Percentiles rank a stretch among this genome's conserved stretches.
Conservation (phyloP, 768 basidiomycete genomes). For the Holtermanniella nyarrowii region DNA sequence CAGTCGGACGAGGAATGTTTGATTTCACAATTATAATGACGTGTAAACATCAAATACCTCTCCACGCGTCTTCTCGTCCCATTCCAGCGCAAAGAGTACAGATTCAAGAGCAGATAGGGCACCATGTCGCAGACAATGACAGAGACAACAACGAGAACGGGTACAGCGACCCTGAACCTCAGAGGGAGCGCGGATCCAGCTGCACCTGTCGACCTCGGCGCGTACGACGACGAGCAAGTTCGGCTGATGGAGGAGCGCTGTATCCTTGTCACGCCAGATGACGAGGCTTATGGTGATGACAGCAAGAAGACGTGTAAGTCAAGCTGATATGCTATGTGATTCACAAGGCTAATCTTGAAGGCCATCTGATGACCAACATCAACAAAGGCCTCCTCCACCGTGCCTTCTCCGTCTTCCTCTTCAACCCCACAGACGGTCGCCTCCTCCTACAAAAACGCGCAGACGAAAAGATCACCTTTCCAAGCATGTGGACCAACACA, state of each 20-base stretch:
- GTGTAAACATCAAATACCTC: no score
- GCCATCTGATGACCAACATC: conserved; percentile 96
- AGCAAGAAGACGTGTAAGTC: conserved; percentile 93
- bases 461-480: conserved; percentile 98
- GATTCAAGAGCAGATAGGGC: no score
- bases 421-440: conserved; percentile 85
- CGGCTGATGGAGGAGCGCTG: conserved; percentile 81
- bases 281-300: conserved; percentile 43
- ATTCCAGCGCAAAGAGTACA: no score
- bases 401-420: conserved; percentile 95
- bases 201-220: conserved; percentile 54
- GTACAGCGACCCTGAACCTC: conserved; percentile 1
- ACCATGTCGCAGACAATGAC: conserved; percentile 7
- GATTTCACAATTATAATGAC: no score
- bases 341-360: conserved; percentile 42
- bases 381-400: conserved; percentile 84
- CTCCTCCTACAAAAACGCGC: conserved; percentile 90
- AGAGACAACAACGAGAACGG: conserved; percentile 1
- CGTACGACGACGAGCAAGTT: conserved; percentile 85
- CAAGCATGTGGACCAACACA: conserved; percentile 99
- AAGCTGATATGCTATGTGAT: neutral
- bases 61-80: no score
- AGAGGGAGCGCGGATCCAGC: no score
- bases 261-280: conserved; percentile 38
- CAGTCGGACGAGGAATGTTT: no score